Evolutionary conservation across 176 grass and related monocot genomes (phyloP).

Genomic region (Otatea glauca): DNA sequence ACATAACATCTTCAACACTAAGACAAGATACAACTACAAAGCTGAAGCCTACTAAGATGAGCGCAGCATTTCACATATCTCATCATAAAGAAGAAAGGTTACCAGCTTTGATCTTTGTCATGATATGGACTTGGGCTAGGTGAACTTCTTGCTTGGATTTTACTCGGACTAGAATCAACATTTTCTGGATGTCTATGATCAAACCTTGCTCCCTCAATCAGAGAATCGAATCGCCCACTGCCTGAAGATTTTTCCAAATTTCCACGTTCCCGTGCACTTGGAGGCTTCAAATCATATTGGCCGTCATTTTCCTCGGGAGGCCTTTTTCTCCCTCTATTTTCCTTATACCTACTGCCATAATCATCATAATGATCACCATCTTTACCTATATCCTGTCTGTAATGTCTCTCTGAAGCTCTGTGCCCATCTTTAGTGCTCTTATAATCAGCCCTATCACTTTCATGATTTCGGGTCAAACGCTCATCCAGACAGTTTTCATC

Average conservation of each 20-base stretch:
- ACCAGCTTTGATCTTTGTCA: conserved; percentile 89
- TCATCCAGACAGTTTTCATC: conserved; percentile 68
- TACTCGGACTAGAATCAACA: conserved; percentile 76
- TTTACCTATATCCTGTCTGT: conserved; percentile 66
- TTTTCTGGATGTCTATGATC: conserved; percentile 62
- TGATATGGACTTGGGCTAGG: conserved; percentile 65
- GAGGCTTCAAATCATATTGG: conserved; percentile 54
- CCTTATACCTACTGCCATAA: conserved; percentile 67
- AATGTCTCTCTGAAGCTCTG: conserved; percentile 62
- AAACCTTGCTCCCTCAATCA: conserved; percentile 65
- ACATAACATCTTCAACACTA: conserved; percentile 4
- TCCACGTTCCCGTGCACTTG: conserved; percentile 53
- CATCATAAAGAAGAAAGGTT: conserved; percentile 42
- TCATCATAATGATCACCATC: conserved; percentile 72
- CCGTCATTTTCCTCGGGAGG: conserved; percentile 71
- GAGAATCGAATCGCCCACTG: conserved; percentile 56
- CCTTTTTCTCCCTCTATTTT: conserved; percentile 71
- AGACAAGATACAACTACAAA: conserved; percentile 34
- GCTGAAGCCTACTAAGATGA: not conserved
- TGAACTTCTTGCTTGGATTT: conserved; percentile 67
- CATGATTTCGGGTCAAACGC: conserved; percentile 47
- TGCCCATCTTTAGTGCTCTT: conserved; percentile 73
- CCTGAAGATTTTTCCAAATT: conserved; percentile 70
- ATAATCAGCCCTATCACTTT: conserved; percentile 63
- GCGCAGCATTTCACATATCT: conserved; percentile 22